Conservation (phyloP, 176 grass and related monocot species). For the Musa schizocarpa region DNA sequence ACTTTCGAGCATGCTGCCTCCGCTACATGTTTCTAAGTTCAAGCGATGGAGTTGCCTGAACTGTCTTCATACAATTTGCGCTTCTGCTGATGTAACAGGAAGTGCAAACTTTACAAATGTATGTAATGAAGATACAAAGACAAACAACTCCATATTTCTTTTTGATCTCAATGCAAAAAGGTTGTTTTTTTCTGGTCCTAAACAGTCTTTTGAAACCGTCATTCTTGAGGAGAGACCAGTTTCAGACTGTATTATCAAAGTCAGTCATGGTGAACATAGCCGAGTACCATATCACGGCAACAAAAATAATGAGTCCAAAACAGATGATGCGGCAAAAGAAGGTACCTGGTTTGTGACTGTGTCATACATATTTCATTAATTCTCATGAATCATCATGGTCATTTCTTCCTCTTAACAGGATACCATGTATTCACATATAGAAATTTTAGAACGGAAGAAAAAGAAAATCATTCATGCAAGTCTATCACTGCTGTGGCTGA, state of each 20-base stretch:
- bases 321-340: neutral
- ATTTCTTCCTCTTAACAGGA: neutral
- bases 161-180: neutral
- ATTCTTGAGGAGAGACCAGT: neutral
- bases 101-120: neutral
- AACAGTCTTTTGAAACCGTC: neutral
- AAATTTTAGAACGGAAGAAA: neutral
- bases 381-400: neutral
- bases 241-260: neutral
- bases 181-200: neutral
- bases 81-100: neutral
- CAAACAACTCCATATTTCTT: neutral
- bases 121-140: neutral
- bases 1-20: neutral
- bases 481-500: neutral
- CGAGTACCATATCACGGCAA: neutral
- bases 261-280: neutral
- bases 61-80: neutral
- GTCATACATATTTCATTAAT: neutral
- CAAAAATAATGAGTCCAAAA: neutral
- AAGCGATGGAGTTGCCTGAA: conserved; percentile 16
- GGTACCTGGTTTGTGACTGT: neutral
- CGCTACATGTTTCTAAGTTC: conserved; percentile 5
- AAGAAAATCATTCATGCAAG: neutral
- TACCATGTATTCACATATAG: neutral